phyloP scores from a whole-genome alignment of 345 rosid species.

The Tarenaya hassleriana region DNA sequence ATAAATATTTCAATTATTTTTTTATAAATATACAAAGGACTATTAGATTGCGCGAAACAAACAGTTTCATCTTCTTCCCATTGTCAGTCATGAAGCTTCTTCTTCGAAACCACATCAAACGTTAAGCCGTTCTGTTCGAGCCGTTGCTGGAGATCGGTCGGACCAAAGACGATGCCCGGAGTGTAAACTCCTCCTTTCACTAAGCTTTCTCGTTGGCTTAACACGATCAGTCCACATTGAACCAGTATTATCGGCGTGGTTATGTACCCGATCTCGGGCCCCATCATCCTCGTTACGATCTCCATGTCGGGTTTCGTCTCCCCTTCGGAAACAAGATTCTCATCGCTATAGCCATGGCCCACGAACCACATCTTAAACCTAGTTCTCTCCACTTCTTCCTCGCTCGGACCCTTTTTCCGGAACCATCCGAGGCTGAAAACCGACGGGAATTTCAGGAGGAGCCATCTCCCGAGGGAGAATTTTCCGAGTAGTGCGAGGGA shows the following conservation, averaged over 20 bases:
- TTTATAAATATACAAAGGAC: too few species aligned
- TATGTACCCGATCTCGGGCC: constrained; percentile 86
- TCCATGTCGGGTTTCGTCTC: constrained; percentile 53
- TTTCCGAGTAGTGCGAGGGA: constrained; percentile 51
- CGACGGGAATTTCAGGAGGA: constrained; percentile 76
- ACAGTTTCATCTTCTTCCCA: too few species aligned
- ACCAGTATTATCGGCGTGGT: constrained; percentile 61
- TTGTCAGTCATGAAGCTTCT: constrained; percentile 26
- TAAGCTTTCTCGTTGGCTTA: constrained; percentile 48
- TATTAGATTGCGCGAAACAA: too few species aligned
- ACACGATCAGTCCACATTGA: constrained; percentile 60
- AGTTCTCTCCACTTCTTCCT: constrained; percentile 71
- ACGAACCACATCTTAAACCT: constrained; percentile 89
- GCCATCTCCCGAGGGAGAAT: constrained; percentile 62
- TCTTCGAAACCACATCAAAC: constrained; percentile 64
- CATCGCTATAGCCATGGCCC: constrained; percentile 63
- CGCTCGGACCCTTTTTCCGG: constrained; percentile 69
- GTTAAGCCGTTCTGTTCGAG: constrained; percentile 70
- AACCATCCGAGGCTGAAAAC: constrained; percentile 80
- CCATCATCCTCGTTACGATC: constrained; percentile 61
- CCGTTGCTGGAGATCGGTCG: constrained; percentile 63
- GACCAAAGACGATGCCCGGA: constrained; percentile 75
- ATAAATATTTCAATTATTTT: too few species aligned
- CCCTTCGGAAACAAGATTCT: constrained; percentile 35
- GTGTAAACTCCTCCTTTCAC: constrained; percentile 74